Evolutionary conservation across 495 filamentous ascomycete genomes (phyloP).

Genomic region (Aspergillus panamensis): DNA sequence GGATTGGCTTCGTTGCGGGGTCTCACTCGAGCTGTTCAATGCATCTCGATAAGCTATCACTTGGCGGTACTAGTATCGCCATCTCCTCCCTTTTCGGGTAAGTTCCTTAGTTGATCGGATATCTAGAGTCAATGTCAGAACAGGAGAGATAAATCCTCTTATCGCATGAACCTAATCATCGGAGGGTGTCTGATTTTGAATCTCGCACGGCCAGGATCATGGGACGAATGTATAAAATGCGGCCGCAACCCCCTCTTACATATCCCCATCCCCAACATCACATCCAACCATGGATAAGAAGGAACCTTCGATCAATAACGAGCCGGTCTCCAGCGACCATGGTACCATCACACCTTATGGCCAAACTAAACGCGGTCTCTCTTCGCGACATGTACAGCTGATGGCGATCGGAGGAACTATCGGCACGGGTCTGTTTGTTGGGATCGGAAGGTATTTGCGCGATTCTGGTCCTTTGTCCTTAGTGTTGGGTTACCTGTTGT

Average conservation of each 20-base stretch:
- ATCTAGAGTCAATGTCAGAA: not conserved
- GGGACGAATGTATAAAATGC: not conserved
- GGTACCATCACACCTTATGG: slow-evolving; percentile 23
- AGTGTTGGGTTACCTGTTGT: slow-evolving; percentile 59
- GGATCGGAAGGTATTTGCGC: slow-evolving; percentile 65
- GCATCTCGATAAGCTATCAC: slow-evolving; percentile 22
- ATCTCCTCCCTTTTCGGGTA: slow-evolving; percentile 31
- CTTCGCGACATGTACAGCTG: slow-evolving; percentile 62
- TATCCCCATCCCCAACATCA: not conserved
- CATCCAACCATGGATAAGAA: slow-evolving; percentile 27
- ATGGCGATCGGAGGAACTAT: slow-evolving; percentile 74
- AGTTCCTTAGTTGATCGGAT: slow-evolving; percentile 1
- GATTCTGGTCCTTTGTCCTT: slow-evolving; percentile 63
- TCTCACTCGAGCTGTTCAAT: not conserved
- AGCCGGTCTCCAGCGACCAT: slow-evolving; percentile 20
- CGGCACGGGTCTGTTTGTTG: slow-evolving; percentile 73
- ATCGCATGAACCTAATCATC: slow-evolving; percentile 7
- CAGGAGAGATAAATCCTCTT: slow-evolving; percentile 8
- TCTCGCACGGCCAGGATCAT: not conserved
- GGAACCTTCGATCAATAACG: slow-evolving; percentile 11
- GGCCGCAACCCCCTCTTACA: not conserved
- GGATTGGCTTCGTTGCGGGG: not conserved
- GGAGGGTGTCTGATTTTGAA: not conserved
- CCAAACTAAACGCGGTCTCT: slow-evolving; percentile 54
- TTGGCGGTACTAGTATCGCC: slow-evolving; percentile 33